Conservation (phyloP, 176 grass and related monocot genomes). For the Rhynchospora tenuis region DNA sequence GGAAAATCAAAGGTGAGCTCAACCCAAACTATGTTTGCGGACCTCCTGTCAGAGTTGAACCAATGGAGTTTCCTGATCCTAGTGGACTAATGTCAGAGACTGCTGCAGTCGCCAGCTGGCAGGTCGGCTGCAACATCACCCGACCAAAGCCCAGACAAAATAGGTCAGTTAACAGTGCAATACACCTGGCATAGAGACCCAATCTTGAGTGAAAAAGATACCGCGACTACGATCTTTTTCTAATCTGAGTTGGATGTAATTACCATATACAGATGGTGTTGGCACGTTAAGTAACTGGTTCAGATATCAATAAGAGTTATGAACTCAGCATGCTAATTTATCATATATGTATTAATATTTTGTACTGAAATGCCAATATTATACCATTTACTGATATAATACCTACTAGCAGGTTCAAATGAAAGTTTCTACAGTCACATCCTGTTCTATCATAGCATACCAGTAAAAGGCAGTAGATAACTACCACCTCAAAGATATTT, state of each 20-base stretch:
- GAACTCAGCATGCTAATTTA: not conserved
- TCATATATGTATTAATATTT: not conserved
- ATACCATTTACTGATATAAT: not conserved
- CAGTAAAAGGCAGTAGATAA: not conserved
- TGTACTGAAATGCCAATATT: not conserved
- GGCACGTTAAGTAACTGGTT: not conserved
- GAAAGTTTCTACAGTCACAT: not conserved
- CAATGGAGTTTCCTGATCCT: constrained; percentile 67
- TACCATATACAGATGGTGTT: not conserved
- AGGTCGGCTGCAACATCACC: constrained; percentile 80
- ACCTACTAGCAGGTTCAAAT: not conserved
- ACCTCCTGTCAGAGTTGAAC: constrained; percentile 52
- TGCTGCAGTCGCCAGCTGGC: constrained; percentile 73
- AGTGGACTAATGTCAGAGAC: constrained; percentile 63
- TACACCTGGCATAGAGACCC: too few species aligned
- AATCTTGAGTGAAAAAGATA: too few species aligned
- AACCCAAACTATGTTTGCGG: constrained; percentile 72
- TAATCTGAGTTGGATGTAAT: not conserved
- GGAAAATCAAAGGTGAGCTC: constrained; percentile 63
- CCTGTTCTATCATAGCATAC: not conserved
- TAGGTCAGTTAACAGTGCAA: not conserved
- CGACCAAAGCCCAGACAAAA: constrained; percentile 41
- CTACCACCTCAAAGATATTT: not conserved
- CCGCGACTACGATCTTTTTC: too few species aligned
- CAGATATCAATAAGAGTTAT: not conserved